Percentiles rank a stretch among this genome's conserved stretches.
phyloP scores from a whole-genome alignment of 352 stramenopile species.

The Globisporangium orthogonon region DNA sequence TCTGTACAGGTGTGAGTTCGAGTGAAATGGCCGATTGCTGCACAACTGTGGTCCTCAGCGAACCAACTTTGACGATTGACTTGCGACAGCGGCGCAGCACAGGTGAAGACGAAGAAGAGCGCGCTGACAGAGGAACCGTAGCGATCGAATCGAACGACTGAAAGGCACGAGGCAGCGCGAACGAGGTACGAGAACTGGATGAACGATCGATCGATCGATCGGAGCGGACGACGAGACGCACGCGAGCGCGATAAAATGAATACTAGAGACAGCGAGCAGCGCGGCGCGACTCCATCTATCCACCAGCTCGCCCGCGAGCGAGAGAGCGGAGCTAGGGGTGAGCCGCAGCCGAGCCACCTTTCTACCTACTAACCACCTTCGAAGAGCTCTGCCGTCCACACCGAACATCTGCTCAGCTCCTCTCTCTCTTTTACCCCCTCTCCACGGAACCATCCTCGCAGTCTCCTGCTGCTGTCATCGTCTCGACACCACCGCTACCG shows the following conservation, averaged over 20 bases:
- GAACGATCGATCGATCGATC: not conserved
- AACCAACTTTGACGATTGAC: not conserved
- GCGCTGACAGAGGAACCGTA: not conserved
- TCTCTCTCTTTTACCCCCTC: not conserved
- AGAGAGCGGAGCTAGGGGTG: not conserved
- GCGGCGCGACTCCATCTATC: not conserved
- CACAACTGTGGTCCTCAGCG: conserved; percentile 30
- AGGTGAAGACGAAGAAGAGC: not conserved
- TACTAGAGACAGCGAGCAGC: conserved; percentile 2
- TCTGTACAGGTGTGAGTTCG: conserved; percentile 36
- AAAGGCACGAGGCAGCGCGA: not conserved
- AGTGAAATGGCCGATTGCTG: conserved; percentile 2
- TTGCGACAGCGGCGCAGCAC: not conserved
- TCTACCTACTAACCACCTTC: conserved; percentile 1
- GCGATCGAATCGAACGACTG: not conserved
- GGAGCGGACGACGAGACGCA: not conserved
- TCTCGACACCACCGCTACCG: not conserved
- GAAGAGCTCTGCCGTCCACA: not conserved
- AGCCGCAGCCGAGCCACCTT: not conserved
- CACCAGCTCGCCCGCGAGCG: too few species aligned
- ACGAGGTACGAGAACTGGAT: not conserved
- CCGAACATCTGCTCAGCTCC: not conserved
- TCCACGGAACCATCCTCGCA: not conserved
- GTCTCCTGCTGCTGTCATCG: too few species aligned
- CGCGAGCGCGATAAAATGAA: conserved; percentile 1